phyloP scores from a whole-genome alignment of 75 land plant genomes.

The Cupressus sempervirens region DNA sequence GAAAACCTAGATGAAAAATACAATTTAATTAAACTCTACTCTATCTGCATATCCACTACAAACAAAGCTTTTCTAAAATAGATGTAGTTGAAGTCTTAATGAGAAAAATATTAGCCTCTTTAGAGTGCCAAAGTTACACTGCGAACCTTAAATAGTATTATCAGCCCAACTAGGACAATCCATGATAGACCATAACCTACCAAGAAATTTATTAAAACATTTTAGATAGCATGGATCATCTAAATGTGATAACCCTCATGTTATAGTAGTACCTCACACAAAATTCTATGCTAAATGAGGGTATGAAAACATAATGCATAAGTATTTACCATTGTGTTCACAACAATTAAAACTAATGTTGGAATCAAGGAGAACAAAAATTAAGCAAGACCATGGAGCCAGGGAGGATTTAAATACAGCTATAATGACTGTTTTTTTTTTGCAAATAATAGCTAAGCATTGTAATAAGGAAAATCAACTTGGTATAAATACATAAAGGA shows the following conservation, averaged over 20 bases:
- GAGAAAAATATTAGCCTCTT: not conserved
- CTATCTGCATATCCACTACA: not conserved
- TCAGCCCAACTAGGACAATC: constrained; percentile 63
- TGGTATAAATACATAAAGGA: not conserved
- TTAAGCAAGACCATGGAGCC: not conserved
- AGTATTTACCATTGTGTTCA: not conserved
- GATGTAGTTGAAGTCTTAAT: not conserved
- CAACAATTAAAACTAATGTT: not conserved
- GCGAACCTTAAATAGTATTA: constrained; percentile 82
- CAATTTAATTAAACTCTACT: not conserved
- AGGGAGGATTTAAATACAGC: not conserved
- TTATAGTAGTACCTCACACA: not conserved
- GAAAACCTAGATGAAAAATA: constrained; percentile 52
- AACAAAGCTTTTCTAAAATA: not conserved
- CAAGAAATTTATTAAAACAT: constrained; percentile 2
- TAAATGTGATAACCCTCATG: not conserved
- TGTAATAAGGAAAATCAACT: not conserved
- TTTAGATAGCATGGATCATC: not conserved
- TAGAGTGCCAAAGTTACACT: not conserved
- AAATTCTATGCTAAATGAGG: not conserved
- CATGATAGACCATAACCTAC: constrained; percentile 89
- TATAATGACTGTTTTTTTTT: not conserved
- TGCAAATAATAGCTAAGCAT: not conserved
- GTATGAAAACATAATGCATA: not conserved
- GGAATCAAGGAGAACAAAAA: not conserved